Evolutionary conservation across 257 asterid species (phyloP), one percentile per base, ranked within the genome.

Genomic region (Solanum ahanhuiri): DNA sequence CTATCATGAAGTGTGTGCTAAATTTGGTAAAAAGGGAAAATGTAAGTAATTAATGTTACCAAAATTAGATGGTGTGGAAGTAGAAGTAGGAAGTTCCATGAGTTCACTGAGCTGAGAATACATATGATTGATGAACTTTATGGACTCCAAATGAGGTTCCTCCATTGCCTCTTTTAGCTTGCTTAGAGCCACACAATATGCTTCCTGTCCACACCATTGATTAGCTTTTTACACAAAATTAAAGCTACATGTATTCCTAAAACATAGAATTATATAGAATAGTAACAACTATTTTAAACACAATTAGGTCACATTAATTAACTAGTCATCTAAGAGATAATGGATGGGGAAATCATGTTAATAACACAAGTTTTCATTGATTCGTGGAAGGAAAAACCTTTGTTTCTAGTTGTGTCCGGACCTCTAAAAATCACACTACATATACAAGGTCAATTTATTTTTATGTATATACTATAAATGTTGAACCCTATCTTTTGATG

Each of bases 31-130:
- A 20, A 30, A 15, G 1, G 1, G 5, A 70, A 35, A 20, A 20
- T 20, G 30, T 9, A 35, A 20, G 5, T 72, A 34, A 34, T 72
- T 72, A 34, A 34, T 72, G 2, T 72, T 72, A 72, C 81, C 81
- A 20, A 72, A 72, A 69, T 69, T 69, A 72, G 81, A 35, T 72
- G 81, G 30, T 1, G 51, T 34, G 20, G 82, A 41, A 41, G 64
- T 2, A 67, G 88, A 76, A 81, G 7, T n/a, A 63, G 90, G 91
- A 87, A 82, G 9, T 9, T 87, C 87, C 71, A 76, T 58, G 23
- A 90, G 91, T 34, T 93, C 88, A 8, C 90, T 82, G 67, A 93
- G 96, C 86, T 93, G 93, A 87, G 94, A 89, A 84, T 92, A 86
- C 93, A 93, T 91, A 87, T 88, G 75, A 33, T 83, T 76, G 31